Evolutionary conservation across 768 basidiomycete species (phyloP).

Genomic region (Amanita jacksonii): DNA sequence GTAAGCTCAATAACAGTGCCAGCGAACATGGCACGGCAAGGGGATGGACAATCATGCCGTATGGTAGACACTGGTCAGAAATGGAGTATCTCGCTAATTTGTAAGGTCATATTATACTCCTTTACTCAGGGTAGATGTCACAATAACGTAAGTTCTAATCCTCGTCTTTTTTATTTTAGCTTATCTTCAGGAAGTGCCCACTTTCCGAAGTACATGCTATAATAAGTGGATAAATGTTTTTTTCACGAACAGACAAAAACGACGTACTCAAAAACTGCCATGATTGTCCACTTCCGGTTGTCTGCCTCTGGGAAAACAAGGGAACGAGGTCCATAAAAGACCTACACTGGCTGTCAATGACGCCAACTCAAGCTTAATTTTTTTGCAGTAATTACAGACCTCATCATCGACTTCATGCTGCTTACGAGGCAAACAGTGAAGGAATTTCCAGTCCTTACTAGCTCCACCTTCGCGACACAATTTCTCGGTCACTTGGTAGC

Average conservation of each 20-base stretch:
- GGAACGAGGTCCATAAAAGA: conserved; percentile 89
- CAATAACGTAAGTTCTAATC: not conserved
- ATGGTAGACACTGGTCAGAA: not conserved
- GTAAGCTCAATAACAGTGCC: conserved; percentile 46
- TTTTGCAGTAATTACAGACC: conserved; percentile 28
- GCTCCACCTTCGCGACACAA: conserved; percentile 78
- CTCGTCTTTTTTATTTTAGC: not conserved
- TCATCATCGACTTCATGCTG: conserved; percentile 92
- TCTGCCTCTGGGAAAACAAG: conserved; percentile 92
- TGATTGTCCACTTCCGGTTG: conserved; percentile 96
- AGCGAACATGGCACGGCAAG: conserved; percentile 33
- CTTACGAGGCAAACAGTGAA: conserved; percentile 95
- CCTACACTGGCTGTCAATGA: conserved; percentile 28
- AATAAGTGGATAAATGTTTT: conserved; percentile 17
- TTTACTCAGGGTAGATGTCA: too few species aligned
- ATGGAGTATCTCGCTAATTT: too few species aligned
- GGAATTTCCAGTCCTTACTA: conserved; percentile 83
- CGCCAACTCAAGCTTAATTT: not conserved
- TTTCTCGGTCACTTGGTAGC: conserved; percentile 90
- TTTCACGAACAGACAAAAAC: conserved; percentile 5
- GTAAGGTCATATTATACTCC: too few species aligned
- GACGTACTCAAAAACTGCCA: conserved; percentile 83
- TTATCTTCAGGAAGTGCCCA: conserved; percentile 24
- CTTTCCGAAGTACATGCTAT: conserved; percentile 37
- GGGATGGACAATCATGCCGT: conserved; percentile 1